A percentile compares a stretch with the other conserved stretches of the same genome.
These are phyloP conservation scores for Dimocarpus longan DNA, from an alignment of 345 rosid species.

Conservation along the genomic window DNA sequence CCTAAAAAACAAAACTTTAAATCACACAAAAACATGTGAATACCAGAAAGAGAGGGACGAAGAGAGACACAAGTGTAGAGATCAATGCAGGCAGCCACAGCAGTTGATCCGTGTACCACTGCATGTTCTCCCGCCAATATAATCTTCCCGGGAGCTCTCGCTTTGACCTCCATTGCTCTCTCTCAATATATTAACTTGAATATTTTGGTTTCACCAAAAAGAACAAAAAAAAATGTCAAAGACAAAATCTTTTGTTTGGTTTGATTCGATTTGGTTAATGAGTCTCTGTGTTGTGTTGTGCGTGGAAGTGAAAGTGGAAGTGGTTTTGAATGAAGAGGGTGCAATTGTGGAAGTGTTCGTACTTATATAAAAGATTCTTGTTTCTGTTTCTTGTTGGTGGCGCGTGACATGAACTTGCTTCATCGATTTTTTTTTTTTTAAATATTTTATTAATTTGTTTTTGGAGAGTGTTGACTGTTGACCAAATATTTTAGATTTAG, in stretches of 20 bases:
- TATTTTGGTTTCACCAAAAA: neutral
- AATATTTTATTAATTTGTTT: too few relatives aligned
- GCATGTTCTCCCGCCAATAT: constrained; percentile 96
- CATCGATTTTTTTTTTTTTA: neutral
- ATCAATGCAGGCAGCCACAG: constrained; percentile 89
- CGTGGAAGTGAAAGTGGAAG: neutral
- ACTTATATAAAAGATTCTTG: neutral
- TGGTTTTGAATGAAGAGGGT: neutral
- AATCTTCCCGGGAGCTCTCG: constrained; percentile 95
- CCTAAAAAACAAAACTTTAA: neutral
- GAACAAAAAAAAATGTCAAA: neutral
- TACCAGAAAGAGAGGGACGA: constrained; percentile 59
- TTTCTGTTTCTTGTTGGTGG: constrained; percentile 4
- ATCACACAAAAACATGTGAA: neutral
- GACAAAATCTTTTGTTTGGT: constrained; percentile 1
- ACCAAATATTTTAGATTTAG: neutral
- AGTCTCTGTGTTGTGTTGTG: neutral
- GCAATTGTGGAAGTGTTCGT: neutral
- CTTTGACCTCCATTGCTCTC: constrained; percentile 74
- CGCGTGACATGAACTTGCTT: neutral
- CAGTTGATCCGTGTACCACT: constrained; percentile 93
- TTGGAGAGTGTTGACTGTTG: neutral
- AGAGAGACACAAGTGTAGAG: constrained; percentile 70
- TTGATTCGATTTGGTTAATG: neutral
- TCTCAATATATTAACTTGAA: neutral